Conservation (phyloP, 352 stramenopile species). For the Phytopythium oedochilum region DNA sequence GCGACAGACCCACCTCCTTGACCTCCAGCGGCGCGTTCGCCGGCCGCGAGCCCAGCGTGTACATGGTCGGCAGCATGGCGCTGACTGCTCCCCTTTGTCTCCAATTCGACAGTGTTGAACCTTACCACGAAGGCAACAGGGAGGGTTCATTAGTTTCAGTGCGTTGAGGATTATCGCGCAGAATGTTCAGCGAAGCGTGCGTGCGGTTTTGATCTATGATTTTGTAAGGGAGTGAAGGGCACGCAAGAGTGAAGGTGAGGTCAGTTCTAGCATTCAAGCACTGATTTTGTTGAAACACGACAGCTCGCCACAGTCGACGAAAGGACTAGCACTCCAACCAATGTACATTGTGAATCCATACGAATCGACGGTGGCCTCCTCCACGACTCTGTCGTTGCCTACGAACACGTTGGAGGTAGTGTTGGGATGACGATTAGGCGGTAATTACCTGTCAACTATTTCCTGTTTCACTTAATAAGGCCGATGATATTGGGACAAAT, state of each 20-base stretch:
- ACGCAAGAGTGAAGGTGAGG: too few species aligned
- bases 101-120: neutral
- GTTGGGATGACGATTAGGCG: too few species aligned
- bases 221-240: neutral
- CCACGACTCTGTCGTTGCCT: too few species aligned
- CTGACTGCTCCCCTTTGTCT: neutral
- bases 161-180: neutral
- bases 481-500: neutral
- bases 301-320: too few species aligned
- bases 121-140: neutral
- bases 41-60: conserved; percentile 18
- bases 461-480: neutral
- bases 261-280: neutral
- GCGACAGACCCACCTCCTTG: conserved; percentile 20
- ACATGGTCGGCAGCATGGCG: conserved; percentile 36
- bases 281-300: too few species aligned
- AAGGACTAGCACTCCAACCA: too few species aligned
- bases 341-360: too few species aligned
- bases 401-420: too few species aligned
- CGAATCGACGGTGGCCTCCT: too few species aligned
- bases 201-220: neutral
- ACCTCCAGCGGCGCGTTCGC: conserved; percentile 21
- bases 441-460: too few species aligned
- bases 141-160: neutral
- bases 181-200: conserved; percentile 7